These are phyloP conservation scores for Candida sojae DNA, from an alignment of 1,139 yeast genomes.

Conservation along the genomic window DNA sequence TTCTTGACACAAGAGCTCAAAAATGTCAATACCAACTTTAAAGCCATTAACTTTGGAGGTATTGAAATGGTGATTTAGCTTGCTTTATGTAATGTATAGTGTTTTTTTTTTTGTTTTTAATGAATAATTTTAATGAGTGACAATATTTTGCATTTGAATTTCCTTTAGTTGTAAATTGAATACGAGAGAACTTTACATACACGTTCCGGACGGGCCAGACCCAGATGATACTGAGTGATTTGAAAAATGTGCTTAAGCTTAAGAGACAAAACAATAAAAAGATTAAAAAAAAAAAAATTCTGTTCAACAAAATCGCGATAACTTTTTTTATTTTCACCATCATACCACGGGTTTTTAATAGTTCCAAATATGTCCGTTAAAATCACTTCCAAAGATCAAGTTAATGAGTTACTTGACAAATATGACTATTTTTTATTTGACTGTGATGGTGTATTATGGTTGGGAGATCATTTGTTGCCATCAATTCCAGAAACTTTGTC, in stretches of 20 bases:
- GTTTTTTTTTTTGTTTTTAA: not conserved
- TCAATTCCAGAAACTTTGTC: constrained; percentile 40
- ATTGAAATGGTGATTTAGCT: not conserved
- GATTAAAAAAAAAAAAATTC: not conserved
- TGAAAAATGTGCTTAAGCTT: not conserved
- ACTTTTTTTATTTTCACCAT: no score
- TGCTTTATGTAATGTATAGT: not conserved
- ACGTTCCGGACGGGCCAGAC: no score
- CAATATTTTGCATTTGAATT: no score
- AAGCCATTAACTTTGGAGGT: constrained; percentile 1
- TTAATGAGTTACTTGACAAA: constrained; percentile 19
- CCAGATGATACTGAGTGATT: no score
- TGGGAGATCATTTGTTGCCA: constrained; percentile 49
- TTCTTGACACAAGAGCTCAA: not conserved
- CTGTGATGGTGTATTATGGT: constrained; percentile 53
- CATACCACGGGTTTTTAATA: no score
- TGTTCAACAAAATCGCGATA: not conserved
- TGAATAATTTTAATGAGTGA: not conserved
- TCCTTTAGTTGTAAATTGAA: no score
- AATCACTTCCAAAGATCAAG: constrained; percentile 19
- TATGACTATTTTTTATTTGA: constrained; percentile 48
- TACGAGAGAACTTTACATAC: no score
- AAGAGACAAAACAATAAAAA: not conserved
- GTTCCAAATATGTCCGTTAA: constrained; percentile 19
- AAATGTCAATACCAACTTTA: not conserved